Percentiles rank a stretch among this genome's conserved stretches.
Evolutionary conservation across 192 early-diverging fungal species (phyloP).

Genomic region (Geranomyces michiganensis): DNA sequence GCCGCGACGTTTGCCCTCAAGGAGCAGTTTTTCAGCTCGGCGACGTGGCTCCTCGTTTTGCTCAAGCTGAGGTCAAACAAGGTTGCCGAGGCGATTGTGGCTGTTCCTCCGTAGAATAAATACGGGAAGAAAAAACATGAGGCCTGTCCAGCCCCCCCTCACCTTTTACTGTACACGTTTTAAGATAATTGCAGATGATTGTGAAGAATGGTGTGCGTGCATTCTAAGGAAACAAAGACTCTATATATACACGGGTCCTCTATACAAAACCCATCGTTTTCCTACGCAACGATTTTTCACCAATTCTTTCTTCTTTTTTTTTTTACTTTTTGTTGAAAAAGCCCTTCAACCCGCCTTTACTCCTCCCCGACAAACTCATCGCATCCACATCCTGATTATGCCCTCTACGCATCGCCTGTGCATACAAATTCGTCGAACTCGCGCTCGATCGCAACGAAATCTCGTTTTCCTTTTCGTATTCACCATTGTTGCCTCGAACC

Average conservation of each 20-base stretch:
- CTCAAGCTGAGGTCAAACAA: constrained; percentile 41
- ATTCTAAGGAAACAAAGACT: too few relatives aligned
- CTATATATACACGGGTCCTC: too few relatives aligned
- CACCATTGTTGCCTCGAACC: not conserved
- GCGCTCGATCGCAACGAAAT: not conserved
- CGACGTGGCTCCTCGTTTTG: constrained; percentile 45
- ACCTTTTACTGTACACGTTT: too few relatives aligned
- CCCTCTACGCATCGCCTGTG: not conserved
- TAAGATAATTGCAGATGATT: too few relatives aligned
- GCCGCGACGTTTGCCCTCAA: constrained; percentile 95
- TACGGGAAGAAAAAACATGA: too few relatives aligned
- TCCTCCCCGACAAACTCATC: not conserved
- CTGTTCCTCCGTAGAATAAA: too few relatives aligned
- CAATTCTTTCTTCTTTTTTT: too few relatives aligned
- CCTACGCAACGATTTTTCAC: too few relatives aligned
- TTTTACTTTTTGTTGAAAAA: not conserved
- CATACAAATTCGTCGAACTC: not conserved
- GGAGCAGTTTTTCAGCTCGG: constrained; percentile 50
- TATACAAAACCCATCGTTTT: too few relatives aligned
- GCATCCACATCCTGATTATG: not conserved
- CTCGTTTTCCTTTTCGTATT: constrained; percentile 1
- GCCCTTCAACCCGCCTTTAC: not conserved
- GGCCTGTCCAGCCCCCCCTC: too few relatives aligned
- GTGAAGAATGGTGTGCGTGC: too few relatives aligned
- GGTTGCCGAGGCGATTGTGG: too few relatives aligned